phyloP scores from a whole-genome alignment of 495 filamentous ascomycete genomes.

The Poronia punctata region DNA sequence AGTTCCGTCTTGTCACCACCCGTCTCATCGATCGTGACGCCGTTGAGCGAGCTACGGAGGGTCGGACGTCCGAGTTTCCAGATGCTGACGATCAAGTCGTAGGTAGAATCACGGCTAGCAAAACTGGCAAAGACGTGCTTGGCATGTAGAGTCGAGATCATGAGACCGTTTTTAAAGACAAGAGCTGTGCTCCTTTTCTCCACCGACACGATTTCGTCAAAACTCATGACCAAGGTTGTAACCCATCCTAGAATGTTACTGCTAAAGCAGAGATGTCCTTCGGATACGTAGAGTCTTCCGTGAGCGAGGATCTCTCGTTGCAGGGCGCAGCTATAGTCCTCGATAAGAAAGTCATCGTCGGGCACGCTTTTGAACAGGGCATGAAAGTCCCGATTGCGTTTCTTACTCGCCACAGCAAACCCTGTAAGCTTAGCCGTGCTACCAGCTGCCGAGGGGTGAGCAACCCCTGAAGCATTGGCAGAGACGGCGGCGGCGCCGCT shows the following conservation, averaged over 20 bases:
- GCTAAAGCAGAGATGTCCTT: slow-evolving; percentile 96
- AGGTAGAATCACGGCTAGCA: slow-evolving; percentile 88
- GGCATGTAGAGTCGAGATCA: slow-evolving; percentile 91
- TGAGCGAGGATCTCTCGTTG: slow-evolving; percentile 95
- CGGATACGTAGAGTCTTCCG: slow-evolving; percentile 89
- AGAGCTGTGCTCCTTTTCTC: slow-evolving; percentile 96
- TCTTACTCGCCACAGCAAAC: slow-evolving; percentile 93
- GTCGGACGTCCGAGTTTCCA: slow-evolving; percentile 96
- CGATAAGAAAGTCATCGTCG: slow-evolving; percentile 95
- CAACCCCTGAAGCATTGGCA: slow-evolving; percentile 55
- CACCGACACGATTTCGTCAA: slow-evolving; percentile 92
- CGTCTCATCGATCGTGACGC: slow-evolving; percentile 68
- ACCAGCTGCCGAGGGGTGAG: slow-evolving; percentile 49
- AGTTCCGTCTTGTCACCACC: slow-evolving; percentile 90
- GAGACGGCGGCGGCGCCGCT: slow-evolving; percentile 64
- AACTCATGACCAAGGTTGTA: slow-evolving; percentile 93
- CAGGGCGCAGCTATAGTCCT: slow-evolving; percentile 95
- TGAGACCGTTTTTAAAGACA: slow-evolving; percentile 95
- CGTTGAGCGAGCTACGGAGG: slow-evolving; percentile 80
- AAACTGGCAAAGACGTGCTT: slow-evolving; percentile 95
- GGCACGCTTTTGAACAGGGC: slow-evolving; percentile 90
- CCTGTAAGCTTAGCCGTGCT: slow-evolving; percentile 76
- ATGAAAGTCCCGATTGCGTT: slow-evolving; percentile 94
- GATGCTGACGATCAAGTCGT: slow-evolving; percentile 93
- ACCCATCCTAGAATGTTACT: slow-evolving; percentile 99